Conservation (phyloP, 2,329 filamentous ascomycete genomes). For the Colletotrichum zoysiae region DNA sequence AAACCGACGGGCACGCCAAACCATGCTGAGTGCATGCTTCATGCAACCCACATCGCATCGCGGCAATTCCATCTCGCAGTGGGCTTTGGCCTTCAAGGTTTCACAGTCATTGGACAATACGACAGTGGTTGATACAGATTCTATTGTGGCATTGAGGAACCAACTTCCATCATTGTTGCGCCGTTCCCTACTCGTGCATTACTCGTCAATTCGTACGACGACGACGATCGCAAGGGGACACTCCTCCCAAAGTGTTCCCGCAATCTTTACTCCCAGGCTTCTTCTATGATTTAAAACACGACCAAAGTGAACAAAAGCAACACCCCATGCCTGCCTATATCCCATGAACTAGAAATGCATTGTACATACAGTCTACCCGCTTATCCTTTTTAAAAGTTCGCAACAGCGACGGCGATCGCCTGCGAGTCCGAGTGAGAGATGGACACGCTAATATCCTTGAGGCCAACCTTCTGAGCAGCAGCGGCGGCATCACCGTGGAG, state of each 20-base stretch:
- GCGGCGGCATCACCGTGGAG: conserved; percentile 86
- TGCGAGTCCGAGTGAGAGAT: conserved; percentile 97
- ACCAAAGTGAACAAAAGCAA: conserved; percentile 39
- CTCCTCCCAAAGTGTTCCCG: conserved; percentile 42
- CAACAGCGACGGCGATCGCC: conserved; percentile 93
- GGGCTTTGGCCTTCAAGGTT: background rate
- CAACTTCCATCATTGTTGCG: conserved; percentile 34
- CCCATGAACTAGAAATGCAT: conserved; percentile 40
- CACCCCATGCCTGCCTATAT: conserved; percentile 42
- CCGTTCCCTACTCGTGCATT: conserved; percentile 39
- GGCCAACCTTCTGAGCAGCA: conserved; percentile 86
- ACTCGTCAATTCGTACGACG: conserved; percentile 42
- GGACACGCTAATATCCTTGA: conserved; percentile 90
- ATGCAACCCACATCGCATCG: no score
- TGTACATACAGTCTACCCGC: conserved; percentile 36
- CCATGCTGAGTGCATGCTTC: background rate
- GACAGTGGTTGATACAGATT: conserved; percentile 37
- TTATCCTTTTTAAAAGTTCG: conserved; percentile 71
- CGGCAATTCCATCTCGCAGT: background rate
- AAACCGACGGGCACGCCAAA: background rate
- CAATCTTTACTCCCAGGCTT: conserved; percentile 40
- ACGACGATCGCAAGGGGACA: conserved; percentile 25
- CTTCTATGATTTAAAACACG: conserved; percentile 42
- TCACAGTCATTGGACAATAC: background rate
- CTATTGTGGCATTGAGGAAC: conserved; percentile 41